A percentile compares a stretch with the other conserved stretches of the same genome.
Evolutionary conservation across 495 filamentous ascomycete genomes (phyloP).

Genomic region (Sphaerosporella brunnea): DNA sequence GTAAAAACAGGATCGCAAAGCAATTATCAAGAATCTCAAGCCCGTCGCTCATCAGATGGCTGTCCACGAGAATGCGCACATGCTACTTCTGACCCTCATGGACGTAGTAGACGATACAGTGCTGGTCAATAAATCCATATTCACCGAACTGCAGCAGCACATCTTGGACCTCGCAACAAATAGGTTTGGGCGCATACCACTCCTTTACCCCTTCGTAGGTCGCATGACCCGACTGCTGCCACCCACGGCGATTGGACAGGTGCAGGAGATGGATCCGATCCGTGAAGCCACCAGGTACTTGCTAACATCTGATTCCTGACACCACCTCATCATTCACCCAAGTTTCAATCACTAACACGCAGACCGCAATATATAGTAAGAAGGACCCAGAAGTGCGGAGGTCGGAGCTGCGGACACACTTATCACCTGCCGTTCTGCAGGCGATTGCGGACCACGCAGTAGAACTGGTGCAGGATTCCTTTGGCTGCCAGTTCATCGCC

Average conservation of each 20-base stretch:
- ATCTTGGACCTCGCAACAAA: conserved; percentile 14
- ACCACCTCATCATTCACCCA: not conserved
- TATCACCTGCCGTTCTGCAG: conserved; percentile 50
- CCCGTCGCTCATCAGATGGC: conserved; percentile 59
- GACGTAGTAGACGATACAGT: conserved; percentile 90
- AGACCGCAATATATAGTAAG: conserved; percentile 41
- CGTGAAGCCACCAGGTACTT: conserved; percentile 44
- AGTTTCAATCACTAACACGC: not conserved
- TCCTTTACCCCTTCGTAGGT: conserved; percentile 70
- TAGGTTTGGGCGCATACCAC: conserved; percentile 46
- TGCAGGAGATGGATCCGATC: conserved; percentile 57
- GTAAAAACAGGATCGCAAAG: conserved; percentile 50
- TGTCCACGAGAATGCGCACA: conserved; percentile 62
- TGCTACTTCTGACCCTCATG: conserved; percentile 63
- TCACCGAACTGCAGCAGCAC: conserved; percentile 51
- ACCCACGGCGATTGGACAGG: conserved; percentile 41
- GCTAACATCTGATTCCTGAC: not conserved
- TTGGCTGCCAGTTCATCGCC: conserved; percentile 69
- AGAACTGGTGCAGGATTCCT: conserved; percentile 50
- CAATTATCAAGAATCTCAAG: conserved; percentile 69
- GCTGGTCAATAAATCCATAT: conserved; percentile 64
- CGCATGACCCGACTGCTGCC: conserved; percentile 53
- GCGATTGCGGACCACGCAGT: conserved; percentile 50
- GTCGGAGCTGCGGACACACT: conserved; percentile 51
- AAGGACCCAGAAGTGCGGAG: conserved; percentile 64